phyloP scores from a whole-genome alignment of 306 rosid genomes.

The Herpetospermum pedunculosum region DNA sequence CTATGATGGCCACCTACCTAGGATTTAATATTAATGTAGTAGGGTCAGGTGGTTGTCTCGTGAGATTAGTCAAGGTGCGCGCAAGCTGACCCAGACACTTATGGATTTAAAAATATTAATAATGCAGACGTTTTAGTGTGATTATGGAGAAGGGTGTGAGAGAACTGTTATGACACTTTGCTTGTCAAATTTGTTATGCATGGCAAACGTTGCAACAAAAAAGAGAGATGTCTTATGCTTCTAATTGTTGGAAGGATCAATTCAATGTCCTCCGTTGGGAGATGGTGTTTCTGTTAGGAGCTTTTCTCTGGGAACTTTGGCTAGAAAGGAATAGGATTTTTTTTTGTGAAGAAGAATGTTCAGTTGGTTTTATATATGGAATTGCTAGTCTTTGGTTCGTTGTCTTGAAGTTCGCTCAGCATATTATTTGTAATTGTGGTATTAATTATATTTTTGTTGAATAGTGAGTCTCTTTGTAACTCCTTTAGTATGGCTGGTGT shows the following conservation, averaged over 20 bases:
- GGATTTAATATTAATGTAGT: too few species aligned
- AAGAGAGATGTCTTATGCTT: neutral
- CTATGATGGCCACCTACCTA: too few species aligned
- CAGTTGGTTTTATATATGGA: neutral
- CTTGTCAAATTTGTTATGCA: neutral
- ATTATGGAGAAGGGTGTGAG: neutral
- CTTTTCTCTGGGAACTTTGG: neutral
- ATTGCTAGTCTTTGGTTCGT: neutral
- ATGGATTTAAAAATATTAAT: too few species aligned
- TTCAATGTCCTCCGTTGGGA: neutral
- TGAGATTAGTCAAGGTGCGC: too few species aligned
- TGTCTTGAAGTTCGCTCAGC: neutral
- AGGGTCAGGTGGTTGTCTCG: too few species aligned
- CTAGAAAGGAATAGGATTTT: neutral
- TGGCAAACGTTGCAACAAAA: neutral
- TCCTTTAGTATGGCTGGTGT: neutral
- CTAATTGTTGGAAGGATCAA: neutral
- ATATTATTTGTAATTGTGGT: neutral
- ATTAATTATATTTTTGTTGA: neutral
- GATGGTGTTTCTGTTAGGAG: neutral
- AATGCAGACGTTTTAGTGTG: too few species aligned
- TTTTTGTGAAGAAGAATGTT: neutral
- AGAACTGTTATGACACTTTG: neutral
- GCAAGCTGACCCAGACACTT: too few species aligned
- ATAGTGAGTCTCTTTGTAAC: neutral